These are phyloP conservation scores for Cylindrodendrum hubeiense DNA, from an alignment of 2,329 filamentous ascomycete species.

Conservation along the genomic window DNA sequence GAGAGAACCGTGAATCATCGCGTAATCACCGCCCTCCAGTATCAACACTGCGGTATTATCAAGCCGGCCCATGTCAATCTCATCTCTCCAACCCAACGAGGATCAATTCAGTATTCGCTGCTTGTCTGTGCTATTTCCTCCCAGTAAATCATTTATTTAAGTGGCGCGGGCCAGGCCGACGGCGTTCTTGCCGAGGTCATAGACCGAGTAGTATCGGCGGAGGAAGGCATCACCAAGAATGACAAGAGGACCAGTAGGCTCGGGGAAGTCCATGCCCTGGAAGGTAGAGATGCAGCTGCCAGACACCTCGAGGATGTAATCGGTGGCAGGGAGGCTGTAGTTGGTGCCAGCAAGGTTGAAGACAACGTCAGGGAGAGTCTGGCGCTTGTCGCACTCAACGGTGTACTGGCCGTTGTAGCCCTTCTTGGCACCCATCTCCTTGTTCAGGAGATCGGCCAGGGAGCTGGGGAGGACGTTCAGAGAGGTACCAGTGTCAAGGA, in stretches of 20 bases:
- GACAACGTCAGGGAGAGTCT: slow-evolving; percentile 87
- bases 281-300: slow-evolving; percentile 98
- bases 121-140: slow-evolving; percentile 34
- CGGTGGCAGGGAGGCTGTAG: slow-evolving; percentile 88
- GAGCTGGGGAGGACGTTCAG: slow-evolving; percentile 93
- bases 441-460: slow-evolving; percentile 95
- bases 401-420: slow-evolving; percentile 97
- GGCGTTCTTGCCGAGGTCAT: slow-evolving; percentile 89
- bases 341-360: slow-evolving; percentile 93
- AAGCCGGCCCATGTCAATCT: slow-evolving; percentile 28
- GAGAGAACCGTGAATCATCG: slow-evolving; percentile 18
- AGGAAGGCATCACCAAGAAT: slow-evolving; percentile 93
- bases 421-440: slow-evolving; percentile 98
- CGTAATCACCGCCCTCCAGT: slow-evolving; percentile 17
- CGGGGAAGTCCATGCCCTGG: slow-evolving; percentile 95
- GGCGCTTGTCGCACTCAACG: slow-evolving; percentile 87
- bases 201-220: slow-evolving; percentile 94
- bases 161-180: slow-evolving; percentile 90
- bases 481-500: slow-evolving; percentile 98
- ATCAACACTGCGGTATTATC: slow-evolving; percentile 25
- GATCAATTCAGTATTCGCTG: slow-evolving; percentile 32
- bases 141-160: slow-evolving; percentile 63
- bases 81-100: slow-evolving; percentile 31
- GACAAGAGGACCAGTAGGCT: slow-evolving; percentile 88
- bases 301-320: slow-evolving; percentile 96